Percentiles rank a stretch among this genome's conserved stretches.
Evolutionary conservation across 2,329 filamentous ascomycete species (phyloP).

Genomic region (Zymoseptoria passerinii): DNA sequence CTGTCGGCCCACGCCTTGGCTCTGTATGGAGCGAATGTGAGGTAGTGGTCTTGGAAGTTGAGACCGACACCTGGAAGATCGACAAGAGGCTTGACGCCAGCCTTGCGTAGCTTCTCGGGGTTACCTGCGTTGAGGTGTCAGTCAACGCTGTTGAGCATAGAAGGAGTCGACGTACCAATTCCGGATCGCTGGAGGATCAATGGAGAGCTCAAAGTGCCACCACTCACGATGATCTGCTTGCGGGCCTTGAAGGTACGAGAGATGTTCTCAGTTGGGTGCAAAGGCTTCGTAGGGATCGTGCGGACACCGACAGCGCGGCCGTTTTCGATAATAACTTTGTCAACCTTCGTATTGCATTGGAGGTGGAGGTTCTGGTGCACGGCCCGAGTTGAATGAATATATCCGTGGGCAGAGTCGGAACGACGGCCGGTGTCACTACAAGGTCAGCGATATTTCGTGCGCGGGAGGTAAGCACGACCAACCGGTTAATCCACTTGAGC

Average conservation of each 20-base stretch:
- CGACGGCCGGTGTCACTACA: slow-evolving; percentile 56
- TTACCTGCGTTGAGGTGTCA: slow-evolving; percentile 37
- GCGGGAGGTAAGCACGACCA: slow-evolving; percentile 15
- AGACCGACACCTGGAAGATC: slow-evolving; percentile 65
- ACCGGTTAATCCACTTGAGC: slow-evolving; percentile 74
- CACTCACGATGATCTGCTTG: slow-evolving; percentile 66
- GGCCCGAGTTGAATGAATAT: slow-evolving; percentile 66
- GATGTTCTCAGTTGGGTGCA: slow-evolving; percentile 46
- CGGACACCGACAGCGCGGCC: slow-evolving; percentile 63
- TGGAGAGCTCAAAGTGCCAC: slow-evolving; percentile 65
- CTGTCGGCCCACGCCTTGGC: slow-evolving; percentile 68
- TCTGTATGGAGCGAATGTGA: slow-evolving; percentile 62
- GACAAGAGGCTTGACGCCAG: slow-evolving; percentile 60
- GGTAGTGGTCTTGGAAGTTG: slow-evolving; percentile 70
- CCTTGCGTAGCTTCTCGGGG: slow-evolving; percentile 60
- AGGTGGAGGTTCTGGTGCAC: slow-evolving; percentile 64
- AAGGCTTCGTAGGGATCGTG: slow-evolving; percentile 62
- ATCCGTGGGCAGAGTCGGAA: slow-evolving; percentile 68
- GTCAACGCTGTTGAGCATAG: not conserved
- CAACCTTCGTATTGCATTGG: slow-evolving; percentile 66
- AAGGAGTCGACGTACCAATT: slow-evolving; percentile 38
- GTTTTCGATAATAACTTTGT: slow-evolving; percentile 66
- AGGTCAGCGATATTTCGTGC: slow-evolving; percentile 8
- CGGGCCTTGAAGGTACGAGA: slow-evolving; percentile 56
- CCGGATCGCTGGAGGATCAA: slow-evolving; percentile 68